These are phyloP conservation scores for Chaetomium sp. DNA, from an alignment of 2,329 filamentous ascomycete species.

Conservation along the genomic window DNA sequence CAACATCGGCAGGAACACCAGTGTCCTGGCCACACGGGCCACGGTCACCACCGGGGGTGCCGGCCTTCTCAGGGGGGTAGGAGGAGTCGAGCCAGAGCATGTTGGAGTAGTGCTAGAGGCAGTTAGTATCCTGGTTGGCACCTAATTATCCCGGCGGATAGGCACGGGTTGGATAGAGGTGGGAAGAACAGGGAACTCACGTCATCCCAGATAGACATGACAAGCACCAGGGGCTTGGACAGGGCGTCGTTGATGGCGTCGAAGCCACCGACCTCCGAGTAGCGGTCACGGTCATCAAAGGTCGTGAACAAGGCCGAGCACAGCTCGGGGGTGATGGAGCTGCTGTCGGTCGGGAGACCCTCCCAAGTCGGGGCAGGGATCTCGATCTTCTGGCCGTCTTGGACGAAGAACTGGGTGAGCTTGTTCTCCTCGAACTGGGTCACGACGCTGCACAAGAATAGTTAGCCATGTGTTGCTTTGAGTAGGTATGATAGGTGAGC, in stretches of 20 bases:
- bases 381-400: conserved; percentile 40
- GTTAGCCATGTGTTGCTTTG: background rate
- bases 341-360: conserved; percentile 32
- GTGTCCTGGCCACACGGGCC: conserved; percentile 48
- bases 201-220: conserved; percentile 56
- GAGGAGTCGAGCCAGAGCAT: conserved; percentile 71
- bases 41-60: conserved; percentile 42
- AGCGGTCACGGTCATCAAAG: conserved; percentile 48
- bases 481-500: background rate
- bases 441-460: conserved; percentile 38
- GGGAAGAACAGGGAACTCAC: conserved; percentile 34
- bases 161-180: background rate
- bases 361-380: conserved; percentile 48
- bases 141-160: background rate
- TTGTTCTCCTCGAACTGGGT: conserved; percentile 55
- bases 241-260: conserved; percentile 44
- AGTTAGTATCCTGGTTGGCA: background rate
- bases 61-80: conserved; percentile 47
- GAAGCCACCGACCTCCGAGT: conserved; percentile 45
- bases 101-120: conserved; percentile 44
- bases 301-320: conserved; percentile 51
- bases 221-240: conserved; percentile 39
- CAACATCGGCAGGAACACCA: conserved; percentile 45
- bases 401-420: conserved; percentile 60
- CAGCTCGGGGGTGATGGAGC: conserved; percentile 49